phyloP scores from a whole-genome alignment of 2,329 filamentous ascomycete species.

The Fusarium verticillioides region DNA sequence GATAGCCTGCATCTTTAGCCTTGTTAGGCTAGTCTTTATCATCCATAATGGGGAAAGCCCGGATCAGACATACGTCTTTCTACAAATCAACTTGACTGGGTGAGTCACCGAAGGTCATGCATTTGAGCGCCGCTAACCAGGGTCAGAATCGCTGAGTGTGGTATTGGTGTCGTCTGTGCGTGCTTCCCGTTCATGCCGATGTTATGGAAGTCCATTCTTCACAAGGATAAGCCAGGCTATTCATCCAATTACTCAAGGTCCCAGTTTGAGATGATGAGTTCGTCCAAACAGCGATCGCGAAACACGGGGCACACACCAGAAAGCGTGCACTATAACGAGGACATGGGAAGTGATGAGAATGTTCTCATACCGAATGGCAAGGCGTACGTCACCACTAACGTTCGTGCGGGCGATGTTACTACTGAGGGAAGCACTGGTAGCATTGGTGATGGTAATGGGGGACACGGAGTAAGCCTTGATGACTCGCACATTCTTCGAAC shows the following conservation, averaged over 20 bases:
- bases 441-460: not conserved
- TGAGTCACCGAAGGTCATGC: not conserved
- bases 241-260: conserved; percentile 25
- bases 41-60: conserved; percentile 23
- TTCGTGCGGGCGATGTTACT: not conserved
- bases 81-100: conserved; percentile 31
- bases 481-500: conserved; percentile 19
- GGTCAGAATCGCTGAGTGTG: conserved; percentile 23
- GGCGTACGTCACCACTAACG: conserved; percentile 10
- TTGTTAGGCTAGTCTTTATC: conserved; percentile 22
- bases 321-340: conserved; percentile 6
- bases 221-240: conserved; percentile 27
- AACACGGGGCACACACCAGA: not conserved
- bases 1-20: conserved; percentile 20
- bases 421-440: not conserved
- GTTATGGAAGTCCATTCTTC: conserved; percentile 31
- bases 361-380: conserved; percentile 17
- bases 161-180: conserved; percentile 26
- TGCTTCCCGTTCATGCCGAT: conserved; percentile 35
- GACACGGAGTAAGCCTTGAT: conserved; percentile 2
- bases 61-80: conserved; percentile 26
- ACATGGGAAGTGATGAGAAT: conserved; percentile 23
- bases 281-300: conserved; percentile 4
- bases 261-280: conserved; percentile 30
- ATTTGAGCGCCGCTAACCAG: not conserved